Base-by-base conservation (phyloP, 805 yeast species). In the Saccharomycopsis vini region DNA sequence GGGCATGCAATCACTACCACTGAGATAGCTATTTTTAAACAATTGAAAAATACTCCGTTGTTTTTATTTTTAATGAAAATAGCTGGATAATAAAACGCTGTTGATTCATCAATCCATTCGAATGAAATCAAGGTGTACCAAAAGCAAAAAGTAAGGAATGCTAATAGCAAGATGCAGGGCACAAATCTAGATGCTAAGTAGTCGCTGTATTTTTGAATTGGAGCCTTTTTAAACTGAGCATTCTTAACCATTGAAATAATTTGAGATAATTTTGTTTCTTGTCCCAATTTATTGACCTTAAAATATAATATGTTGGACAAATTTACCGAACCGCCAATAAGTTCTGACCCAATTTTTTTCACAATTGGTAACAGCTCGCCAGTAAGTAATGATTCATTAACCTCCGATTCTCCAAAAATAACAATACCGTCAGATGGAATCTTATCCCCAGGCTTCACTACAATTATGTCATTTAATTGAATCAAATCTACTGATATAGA, bases 1-100 rank as follows among this genome's bases (percentile, higher is more conserved):
- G 99, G 99, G 62, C 99, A 92, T 1, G 98, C 98, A 40, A 92
- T 97, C 9, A 92, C 96, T 51, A 94, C 75, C 4, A 92, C 98
- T 5, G 95, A 79, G 22, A 92, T 90, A 4, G 95, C 81, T 37
- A 89, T 71, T 54, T 83, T 79, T 45, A 94, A 61, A 56, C 90
- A 81, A 3, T 75, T 75, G 58, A 76, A 79, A 50, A 78, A 69
- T 42, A 72, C 71, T 7, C 87, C 85, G 50, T 73, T 73, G 6
- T 61, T 66, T 35, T 59, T 61, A 15, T 58, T 42, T 26, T 39
- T 53, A 56, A 80, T 79, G 7, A 72, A 65, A 2, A 54, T 57
- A 2, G 88, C 87, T 21, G 72, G 71, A 16, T 57, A 55, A 16
- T 49, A 31, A 5, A 5, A 36, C 30, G 63, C 31, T 12, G 58